These are phyloP conservation scores for Rauvolfia tetraphylla DNA, from an alignment of 257 asterid species.

Conservation along the genomic window DNA sequence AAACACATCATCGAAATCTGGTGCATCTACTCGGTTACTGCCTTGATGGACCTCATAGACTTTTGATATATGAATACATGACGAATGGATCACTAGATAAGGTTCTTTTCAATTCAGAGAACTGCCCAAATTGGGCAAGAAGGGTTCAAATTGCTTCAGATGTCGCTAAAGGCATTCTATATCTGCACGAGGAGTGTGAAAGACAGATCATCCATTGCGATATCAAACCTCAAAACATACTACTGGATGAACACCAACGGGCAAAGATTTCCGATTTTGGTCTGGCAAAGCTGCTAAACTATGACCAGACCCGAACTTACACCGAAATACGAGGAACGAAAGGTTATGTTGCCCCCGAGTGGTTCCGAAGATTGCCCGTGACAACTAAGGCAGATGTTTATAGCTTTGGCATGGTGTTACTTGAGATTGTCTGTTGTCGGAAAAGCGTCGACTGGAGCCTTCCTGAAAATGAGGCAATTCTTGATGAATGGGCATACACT, in stretches of 20 bases:
- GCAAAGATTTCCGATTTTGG: constrained; percentile 29
- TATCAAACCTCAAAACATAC: constrained; percentile 4
- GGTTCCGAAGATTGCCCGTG: constrained; percentile 2
- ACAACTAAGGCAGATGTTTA: constrained; percentile 24
- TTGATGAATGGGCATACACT: constrained; percentile 14
- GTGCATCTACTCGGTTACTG: constrained; percentile 22
- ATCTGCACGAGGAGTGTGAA: constrained; percentile 22
- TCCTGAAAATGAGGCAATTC: not conserved
- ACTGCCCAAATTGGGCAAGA: not conserved
- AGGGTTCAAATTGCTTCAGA: not conserved
- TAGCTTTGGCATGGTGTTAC: constrained; percentile 22
- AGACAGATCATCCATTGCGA: constrained; percentile 24
- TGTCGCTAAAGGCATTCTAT: not conserved
- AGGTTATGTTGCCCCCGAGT: constrained; percentile 29
- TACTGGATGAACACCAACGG: constrained; percentile 13
- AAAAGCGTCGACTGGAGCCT: constrained; percentile 18
- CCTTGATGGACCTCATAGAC: constrained; percentile 18
- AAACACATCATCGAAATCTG: constrained; percentile 11
- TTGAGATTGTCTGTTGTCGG: constrained; percentile 24
- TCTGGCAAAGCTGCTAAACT: constrained; percentile 11
- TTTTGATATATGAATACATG: constrained; percentile 24
- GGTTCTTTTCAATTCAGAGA: constrained; percentile 11
- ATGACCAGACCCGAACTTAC: constrained; percentile 11
- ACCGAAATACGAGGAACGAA: constrained; percentile 30
- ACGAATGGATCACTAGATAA: constrained; percentile 18